A percentile compares a stretch with the other conserved stretches of the same genome.
Evolutionary conservation across 78 protist genomes (phyloP).

Genomic region (Dictyostelium capitatum): DNA sequence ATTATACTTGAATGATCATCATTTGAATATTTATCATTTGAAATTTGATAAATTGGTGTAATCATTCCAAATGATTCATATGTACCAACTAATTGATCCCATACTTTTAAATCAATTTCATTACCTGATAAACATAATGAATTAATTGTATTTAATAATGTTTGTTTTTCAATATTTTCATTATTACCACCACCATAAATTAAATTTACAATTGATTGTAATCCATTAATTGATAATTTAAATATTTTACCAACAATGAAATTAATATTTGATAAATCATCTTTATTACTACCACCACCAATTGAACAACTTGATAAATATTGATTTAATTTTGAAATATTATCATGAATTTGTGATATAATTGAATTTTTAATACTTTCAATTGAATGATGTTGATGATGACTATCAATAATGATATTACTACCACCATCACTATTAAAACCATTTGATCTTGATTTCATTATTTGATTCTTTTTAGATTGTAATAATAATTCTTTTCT

Average conservation of each 20-base stretch:
- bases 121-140: neutral
- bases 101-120: slow-evolving; percentile 18
- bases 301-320: neutral
- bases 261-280: neutral
- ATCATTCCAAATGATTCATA: slow-evolving; percentile 54
- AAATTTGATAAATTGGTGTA: slow-evolving; percentile 30
- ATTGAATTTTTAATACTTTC: neutral
- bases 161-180: neutral
- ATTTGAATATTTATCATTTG: neutral
- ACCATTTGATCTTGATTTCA: slow-evolving; percentile 21
- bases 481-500: slow-evolving; percentile 51
- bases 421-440: neutral
- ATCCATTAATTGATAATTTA: neutral
- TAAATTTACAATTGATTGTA: slow-evolving; percentile 7
- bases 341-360: slow-evolving; percentile 8
- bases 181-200: neutral
- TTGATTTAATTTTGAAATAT: neutral
- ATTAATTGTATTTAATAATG: neutral
- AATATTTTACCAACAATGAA: neutral
- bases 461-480: slow-evolving; percentile 31
- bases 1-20: neutral
- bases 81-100: slow-evolving; percentile 57
- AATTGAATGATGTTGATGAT: neutral
- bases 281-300: neutral
- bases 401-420: neutral